phyloP scores from a whole-genome alignment of 441 rosid species.

The Populus trichocarpa region DNA sequence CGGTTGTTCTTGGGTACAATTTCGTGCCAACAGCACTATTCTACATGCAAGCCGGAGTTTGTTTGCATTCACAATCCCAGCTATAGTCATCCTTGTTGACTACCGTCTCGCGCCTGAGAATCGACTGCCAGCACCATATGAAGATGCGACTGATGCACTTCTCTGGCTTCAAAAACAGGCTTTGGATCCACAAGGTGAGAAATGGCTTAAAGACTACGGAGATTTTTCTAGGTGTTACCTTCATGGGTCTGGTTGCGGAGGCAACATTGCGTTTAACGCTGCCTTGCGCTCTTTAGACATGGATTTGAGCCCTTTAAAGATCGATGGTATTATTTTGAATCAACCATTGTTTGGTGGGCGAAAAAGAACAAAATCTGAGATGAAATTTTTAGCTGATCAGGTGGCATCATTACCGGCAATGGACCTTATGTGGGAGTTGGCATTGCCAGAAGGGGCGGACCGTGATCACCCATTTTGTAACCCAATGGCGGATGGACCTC shows the following conservation, averaged over 20 bases:
- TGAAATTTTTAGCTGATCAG: conserved; percentile 23
- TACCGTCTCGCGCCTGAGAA: conserved; percentile 47
- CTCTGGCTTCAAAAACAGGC: conserved; percentile 38
- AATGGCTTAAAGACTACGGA: conserved; percentile 41
- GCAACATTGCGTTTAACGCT: conserved; percentile 33
- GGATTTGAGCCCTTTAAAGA: conserved; percentile 34
- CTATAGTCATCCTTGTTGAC: conserved; percentile 30
- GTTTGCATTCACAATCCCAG: conserved; percentile 16
- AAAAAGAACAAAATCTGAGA: conserved; percentile 30
- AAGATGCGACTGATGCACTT: conserved; percentile 41
- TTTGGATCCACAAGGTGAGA: conserved; percentile 31
- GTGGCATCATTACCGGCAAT: conserved; percentile 33
- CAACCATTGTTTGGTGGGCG: conserved; percentile 44
- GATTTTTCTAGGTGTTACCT: conserved; percentile 46
- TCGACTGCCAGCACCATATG: conserved; percentile 43
- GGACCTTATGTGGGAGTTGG: conserved; percentile 42
- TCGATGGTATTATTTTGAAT: conserved; percentile 36
- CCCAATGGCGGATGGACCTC: conserved; percentile 36
- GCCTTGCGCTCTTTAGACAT: conserved; percentile 27
- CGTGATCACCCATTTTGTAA: conserved; percentile 46
- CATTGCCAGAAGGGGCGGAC: conserved; percentile 34
- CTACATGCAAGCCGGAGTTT: too few relatives aligned
- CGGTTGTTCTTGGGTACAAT: too few relatives aligned
- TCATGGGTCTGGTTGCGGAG: conserved; percentile 40
- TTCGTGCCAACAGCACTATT: too few relatives aligned